phyloP scores from a whole-genome alignment of 768 basidiomycete genomes.

The Pilatotrama ljubarskyi region DNA sequence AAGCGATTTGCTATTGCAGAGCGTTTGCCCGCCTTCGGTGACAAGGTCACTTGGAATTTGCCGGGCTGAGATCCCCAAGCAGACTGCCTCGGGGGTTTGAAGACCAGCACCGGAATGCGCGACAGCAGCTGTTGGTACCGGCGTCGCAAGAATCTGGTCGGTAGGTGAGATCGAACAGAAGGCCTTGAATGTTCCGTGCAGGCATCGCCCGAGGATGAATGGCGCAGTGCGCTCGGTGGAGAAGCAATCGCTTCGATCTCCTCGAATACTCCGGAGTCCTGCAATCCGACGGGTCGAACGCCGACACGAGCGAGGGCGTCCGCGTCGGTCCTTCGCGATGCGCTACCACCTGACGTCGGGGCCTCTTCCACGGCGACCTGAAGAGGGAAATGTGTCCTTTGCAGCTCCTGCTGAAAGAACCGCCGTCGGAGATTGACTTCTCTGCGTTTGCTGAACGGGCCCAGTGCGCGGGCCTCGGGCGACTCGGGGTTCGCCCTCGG shows the following conservation, averaged over 20 bases:
- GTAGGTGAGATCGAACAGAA: constrained; percentile 10
- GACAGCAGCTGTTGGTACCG: constrained; percentile 62
- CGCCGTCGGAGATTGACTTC: constrained; percentile 74
- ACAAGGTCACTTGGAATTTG: constrained; percentile 35
- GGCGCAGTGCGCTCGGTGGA: constrained; percentile 23
- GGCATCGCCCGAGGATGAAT: background rate
- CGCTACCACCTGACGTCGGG: background rate
- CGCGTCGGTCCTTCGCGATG: constrained; percentile 7
- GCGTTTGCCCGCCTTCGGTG: constrained; percentile 32
- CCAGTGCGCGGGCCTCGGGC: constrained; percentile 58
- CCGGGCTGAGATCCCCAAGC: background rate
- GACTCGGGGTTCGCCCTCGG: constrained; percentile 56
- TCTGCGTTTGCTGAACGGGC: constrained; percentile 70
- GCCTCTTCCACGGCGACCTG: constrained; percentile 38
- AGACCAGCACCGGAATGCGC: constrained; percentile 56
- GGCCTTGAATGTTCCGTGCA: background rate
- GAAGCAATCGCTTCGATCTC: constrained; percentile 50
- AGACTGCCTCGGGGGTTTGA: constrained; percentile 18
- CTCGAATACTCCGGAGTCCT: constrained; percentile 43
- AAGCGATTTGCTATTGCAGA: constrained; percentile 17
- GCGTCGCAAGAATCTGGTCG: constrained; percentile 39
- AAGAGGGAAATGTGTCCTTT: constrained; percentile 62
- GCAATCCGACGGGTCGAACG: constrained; percentile 43
- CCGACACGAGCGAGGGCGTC: constrained; percentile 26
- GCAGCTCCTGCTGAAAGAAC: constrained; percentile 55